Evolutionary conservation across 306 rosid species (phyloP), one percentile per base, ranked within the genome.

Genomic region (Medicago truncatula): DNA sequence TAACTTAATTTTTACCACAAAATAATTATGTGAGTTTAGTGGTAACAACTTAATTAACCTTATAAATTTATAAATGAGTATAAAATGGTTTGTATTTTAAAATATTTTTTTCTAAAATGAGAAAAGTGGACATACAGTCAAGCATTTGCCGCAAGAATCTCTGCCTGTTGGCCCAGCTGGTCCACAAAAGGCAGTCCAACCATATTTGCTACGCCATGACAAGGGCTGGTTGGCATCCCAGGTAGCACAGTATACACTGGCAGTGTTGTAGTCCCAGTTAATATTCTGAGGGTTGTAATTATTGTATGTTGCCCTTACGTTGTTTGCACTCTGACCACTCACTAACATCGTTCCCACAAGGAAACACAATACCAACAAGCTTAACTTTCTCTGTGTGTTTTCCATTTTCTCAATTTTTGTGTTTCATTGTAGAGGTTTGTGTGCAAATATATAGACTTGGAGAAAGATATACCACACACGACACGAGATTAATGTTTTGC

Each of bases 301-400:
- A 66, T 89, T 78, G 52, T 86, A 89, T 1, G 95, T 91, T 3
- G 97, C 86, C 65, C 87, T 78, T 43, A 91, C 91, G 53, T 86
- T 87, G 0, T 50, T 63, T 21, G 83, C 85, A 38, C 82, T 79
- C 69, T 81, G 82, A n/a, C 77, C 78, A 2, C 69, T 34, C 38
- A 6, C 88, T 53, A 16, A 25, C 68, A 2, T 41, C 9, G 74
- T 3, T 41, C 7, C 77, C 10, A 44, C 17, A 14, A 58, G 52
- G 1, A 70, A 68, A 67, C 50, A 62, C 36, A n/a, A 56, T 25
- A 41, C 61, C 63, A 44, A 15, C 53, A 66, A 6, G n/a, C 75
- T 79, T 44, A 79, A 56, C 0, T 13, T n/a, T 8, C 40, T 78
- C n/a, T 38, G 21, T 20, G 4, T 52, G 18, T 17, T 52, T 47